Base-by-base conservation (phyloP, 306 rosid species). In the Nissolia schottii region DNA sequence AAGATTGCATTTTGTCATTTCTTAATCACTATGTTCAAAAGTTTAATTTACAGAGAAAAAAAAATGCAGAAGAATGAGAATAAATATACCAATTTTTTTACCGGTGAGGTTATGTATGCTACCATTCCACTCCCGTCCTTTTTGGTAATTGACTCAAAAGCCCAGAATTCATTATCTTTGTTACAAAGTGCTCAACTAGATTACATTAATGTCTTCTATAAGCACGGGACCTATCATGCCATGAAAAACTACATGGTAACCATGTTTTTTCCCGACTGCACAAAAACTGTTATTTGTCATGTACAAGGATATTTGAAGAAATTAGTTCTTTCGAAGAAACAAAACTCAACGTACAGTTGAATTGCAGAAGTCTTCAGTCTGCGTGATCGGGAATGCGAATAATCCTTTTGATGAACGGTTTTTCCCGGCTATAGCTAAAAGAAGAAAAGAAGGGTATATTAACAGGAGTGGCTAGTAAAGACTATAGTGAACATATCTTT, bases 301-400 rank as follows among this genome's bases (percentile, higher is more conserved):
- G 22, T 38, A 11, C 23, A 54, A 20, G 58, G 50, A 73, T 57
- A 49, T 51, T 25, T 22, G 10, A 19, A 59, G 64, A 73, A 58
- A 63, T 6, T 32, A 62, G 70, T 14, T 14, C 48, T 15, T 74
- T 57, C 25, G 19, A 70, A 49, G 72, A 64, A 63, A 72, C 49
- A 72, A 22, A 60, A 61, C 73, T 58, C 51, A 75, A 81, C 84
- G 49, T 31, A 9, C 37, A 19, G 40, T 51, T 58, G 71, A 64
- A 20, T 58, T 50, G 67, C 78, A 48, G 24, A 59, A 41, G 4
- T 76, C 80, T 49, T 87, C 82, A 93, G 85, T 91, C 96, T 0
- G 87, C 67, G 70, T 93, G 96, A 71, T 85, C 87, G 1, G 86
- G 90, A 73, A 89, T 84, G 59, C 83, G 85, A 77, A 86, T 69